Evolutionary conservation across 345 rosid species (phyloP).

Genomic region (Excoecaria agallocha): DNA sequence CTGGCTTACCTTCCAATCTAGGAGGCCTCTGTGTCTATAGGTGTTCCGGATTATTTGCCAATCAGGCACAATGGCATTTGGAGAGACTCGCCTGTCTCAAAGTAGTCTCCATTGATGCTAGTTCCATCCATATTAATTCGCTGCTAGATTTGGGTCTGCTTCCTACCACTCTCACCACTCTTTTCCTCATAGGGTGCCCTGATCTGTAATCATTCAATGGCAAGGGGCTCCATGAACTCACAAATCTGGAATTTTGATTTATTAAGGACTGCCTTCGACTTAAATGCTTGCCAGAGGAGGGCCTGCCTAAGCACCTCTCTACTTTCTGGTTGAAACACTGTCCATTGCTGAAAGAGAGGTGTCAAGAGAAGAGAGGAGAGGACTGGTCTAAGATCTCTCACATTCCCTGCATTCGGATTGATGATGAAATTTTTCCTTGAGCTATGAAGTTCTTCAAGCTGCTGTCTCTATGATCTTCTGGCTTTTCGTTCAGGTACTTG

Average conservation of each 20-base stretch:
- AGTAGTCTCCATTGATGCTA: not conserved
- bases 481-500: no score
- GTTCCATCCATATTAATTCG: not conserved
- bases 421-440: not conserved
- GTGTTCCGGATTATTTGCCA: not conserved
- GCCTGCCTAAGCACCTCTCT: not conserved
- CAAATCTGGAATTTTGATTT: not conserved
- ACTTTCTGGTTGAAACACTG: not conserved
- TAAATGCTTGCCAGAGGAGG: not conserved
- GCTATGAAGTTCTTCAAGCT: no score
- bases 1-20: not conserved
- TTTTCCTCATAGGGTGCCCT: not conserved
- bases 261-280: not conserved
- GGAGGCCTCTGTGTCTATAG: not conserved
- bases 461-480: no score
- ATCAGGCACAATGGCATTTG: not conserved
- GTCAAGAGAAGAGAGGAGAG: not conserved
- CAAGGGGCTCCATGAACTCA: not conserved
- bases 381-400: conserved; percentile 5
- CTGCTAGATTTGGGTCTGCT: conserved; percentile 6
- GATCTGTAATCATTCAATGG: not conserved
- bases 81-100: not conserved
- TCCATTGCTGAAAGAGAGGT: conserved; percentile 1
- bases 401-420: not conserved
- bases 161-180: not conserved